Evolutionary conservation across 2,329 filamentous ascomycete species (phyloP).

Genomic region (Xylariaceae sp.): DNA sequence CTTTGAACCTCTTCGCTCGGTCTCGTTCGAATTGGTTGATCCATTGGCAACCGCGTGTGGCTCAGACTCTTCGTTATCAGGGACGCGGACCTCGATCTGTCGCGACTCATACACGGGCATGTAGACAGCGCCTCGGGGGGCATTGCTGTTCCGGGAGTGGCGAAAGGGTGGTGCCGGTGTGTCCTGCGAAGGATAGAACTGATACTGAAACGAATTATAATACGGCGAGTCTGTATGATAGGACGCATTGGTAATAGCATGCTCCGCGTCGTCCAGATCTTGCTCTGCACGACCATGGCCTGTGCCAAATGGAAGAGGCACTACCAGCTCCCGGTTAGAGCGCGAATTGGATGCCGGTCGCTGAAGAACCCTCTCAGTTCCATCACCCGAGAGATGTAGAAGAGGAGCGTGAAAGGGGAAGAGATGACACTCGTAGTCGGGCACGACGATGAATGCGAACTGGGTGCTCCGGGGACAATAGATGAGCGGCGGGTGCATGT

Average conservation of each 20-base stretch:
- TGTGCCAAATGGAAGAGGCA: neutral
- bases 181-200: slow-evolving; percentile 6
- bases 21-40: too few species aligned
- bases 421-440: slow-evolving; percentile 8
- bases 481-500: slow-evolving; percentile 10
- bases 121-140: neutral
- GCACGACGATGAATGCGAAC: slow-evolving; percentile 8
- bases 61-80: too few species aligned
- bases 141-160: neutral
- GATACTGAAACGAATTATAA: neutral
- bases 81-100: too few species aligned
- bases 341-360: too few species aligned
- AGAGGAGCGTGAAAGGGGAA: slow-evolving; percentile 7
- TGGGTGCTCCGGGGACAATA: slow-evolving; percentile 8
- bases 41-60: too few species aligned
- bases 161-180: slow-evolving; percentile 1
- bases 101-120: too few species aligned
- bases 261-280: neutral
- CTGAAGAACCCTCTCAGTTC: neutral
- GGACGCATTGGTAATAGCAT: neutral
- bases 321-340: neutral
- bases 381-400: neutral
- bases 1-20: too few species aligned
- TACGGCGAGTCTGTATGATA: neutral
- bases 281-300: neutral